These are phyloP conservation scores for Dimocarpus longan DNA, from an alignment of 345 rosid genomes.

Conservation along the genomic window DNA sequence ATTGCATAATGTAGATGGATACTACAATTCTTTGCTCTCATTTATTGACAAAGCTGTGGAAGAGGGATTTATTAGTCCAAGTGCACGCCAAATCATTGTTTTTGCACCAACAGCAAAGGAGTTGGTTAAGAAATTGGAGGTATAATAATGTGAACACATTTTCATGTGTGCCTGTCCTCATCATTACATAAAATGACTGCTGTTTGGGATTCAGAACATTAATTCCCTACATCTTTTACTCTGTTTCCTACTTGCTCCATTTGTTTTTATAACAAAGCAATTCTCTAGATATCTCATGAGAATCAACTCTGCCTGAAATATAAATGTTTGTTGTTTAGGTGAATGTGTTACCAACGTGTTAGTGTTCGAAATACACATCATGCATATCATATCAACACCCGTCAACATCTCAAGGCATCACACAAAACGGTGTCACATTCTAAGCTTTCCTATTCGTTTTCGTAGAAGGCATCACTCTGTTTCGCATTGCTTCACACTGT, in stretches of 20 bases:
- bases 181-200: not conserved
- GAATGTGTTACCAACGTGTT: too few relatives aligned
- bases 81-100: conserved; percentile 83
- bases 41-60: conserved; percentile 98
- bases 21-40: conserved; percentile 93
- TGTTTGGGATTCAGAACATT: not conserved
- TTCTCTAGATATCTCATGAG: not conserved
- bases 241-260: not conserved
- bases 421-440: not conserved
- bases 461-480: not conserved
- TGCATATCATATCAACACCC: not conserved
- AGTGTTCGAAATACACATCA: too few relatives aligned
- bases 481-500: not conserved
- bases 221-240: not conserved
- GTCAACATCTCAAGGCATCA: not conserved
- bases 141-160: conserved; percentile 30
- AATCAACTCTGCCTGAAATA: not conserved
- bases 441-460: not conserved
- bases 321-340: not conserved
- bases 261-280: not conserved
- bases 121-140: conserved; percentile 88
- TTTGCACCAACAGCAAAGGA: conserved; percentile 92
- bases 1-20: conserved; percentile 96
- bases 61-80: conserved; percentile 86
- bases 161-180: conserved; percentile 7